Conservation (phyloP, 768 basidiomycete genomes). For the Pulveroboletus sp. region DNA sequence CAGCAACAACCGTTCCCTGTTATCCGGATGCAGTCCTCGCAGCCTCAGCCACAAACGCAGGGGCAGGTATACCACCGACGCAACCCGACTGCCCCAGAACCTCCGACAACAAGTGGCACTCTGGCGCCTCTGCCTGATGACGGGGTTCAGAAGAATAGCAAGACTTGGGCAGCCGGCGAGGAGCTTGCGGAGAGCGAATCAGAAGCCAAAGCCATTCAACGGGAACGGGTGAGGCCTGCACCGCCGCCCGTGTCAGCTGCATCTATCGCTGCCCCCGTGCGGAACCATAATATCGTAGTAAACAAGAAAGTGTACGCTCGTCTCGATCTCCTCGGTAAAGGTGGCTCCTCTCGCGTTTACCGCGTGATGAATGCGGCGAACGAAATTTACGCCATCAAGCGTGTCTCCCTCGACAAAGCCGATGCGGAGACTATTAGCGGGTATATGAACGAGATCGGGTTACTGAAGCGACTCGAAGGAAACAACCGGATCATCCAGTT, state of each 20-base stretch:
- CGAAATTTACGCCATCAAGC: slow-evolving; percentile 87
- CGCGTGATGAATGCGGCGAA: slow-evolving; percentile 76
- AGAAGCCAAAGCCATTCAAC: slow-evolving; percentile 25
- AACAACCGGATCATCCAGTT: slow-evolving; percentile 90
- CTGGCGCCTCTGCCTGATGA: slow-evolving; percentile 16
- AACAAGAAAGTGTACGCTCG: slow-evolving; percentile 83
- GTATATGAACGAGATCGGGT: slow-evolving; percentile 94
- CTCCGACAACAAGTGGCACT: slow-evolving; percentile 40
- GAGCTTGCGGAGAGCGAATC: slow-evolving; percentile 37
- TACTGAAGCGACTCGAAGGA: slow-evolving; percentile 91
- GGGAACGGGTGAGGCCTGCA: slow-evolving; percentile 31
- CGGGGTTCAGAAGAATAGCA: slow-evolving; percentile 28
- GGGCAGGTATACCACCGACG: slow-evolving; percentile 49
- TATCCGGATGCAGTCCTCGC: slow-evolving; percentile 22
- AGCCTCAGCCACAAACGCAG: slow-evolving; percentile 18
- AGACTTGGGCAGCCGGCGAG: slow-evolving; percentile 47
- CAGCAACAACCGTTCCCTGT: slow-evolving; percentile 28
- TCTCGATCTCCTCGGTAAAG: slow-evolving; percentile 86
- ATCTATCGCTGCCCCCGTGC: slow-evolving; percentile 26
- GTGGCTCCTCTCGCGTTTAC: slow-evolving; percentile 94
- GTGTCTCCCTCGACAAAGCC: slow-evolving; percentile 83
- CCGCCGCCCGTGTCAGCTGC: slow-evolving; percentile 31
- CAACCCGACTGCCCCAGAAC: slow-evolving; percentile 68
- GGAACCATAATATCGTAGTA: slow-evolving; percentile 38
- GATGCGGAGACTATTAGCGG: slow-evolving; percentile 86